A percentile compares a stretch with the other conserved stretches of the same genome.
Evolutionary conservation across 352 stramenopile species (phyloP).

Genomic region (Pythium dissimile): DNA sequence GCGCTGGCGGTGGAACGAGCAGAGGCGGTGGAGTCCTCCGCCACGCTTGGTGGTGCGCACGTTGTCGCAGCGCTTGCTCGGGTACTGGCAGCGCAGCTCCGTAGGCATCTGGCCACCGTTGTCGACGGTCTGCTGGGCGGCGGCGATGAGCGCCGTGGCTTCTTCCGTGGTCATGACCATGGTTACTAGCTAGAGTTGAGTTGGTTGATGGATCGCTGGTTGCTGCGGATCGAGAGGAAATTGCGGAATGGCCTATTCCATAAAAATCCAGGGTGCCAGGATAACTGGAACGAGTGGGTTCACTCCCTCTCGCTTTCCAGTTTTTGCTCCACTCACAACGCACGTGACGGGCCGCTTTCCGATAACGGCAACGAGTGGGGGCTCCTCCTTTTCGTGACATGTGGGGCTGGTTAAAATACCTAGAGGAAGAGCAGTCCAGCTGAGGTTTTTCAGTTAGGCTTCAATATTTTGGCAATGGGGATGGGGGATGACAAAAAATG

Average conservation of each 20-base stretch:
- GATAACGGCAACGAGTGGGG: background rate
- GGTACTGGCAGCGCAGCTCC: constrained; percentile 11
- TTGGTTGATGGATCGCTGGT: background rate
- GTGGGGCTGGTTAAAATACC: background rate
- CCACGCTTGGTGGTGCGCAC: constrained; percentile 11
- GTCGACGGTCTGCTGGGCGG: constrained; percentile 1
- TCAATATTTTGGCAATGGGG: background rate
- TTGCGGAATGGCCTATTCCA: constrained; percentile 5
- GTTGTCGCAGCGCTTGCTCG: constrained; percentile 13
- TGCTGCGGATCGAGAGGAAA: too few relatives aligned
- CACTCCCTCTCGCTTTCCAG: background rate
- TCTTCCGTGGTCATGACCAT: constrained; percentile 6
- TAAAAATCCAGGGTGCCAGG: too few relatives aligned
- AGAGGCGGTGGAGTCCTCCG: constrained; percentile 10
- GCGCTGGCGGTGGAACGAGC: constrained; percentile 12
- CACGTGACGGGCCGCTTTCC: background rate
- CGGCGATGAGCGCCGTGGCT: constrained; percentile 1
- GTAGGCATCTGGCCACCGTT: constrained; percentile 2
- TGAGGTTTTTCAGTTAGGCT: background rate
- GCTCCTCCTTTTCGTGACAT: background rate
- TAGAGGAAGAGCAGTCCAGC: background rate
- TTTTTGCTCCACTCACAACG: background rate
- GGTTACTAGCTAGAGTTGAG: background rate
- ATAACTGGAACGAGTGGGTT: constrained; percentile 5
- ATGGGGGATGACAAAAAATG: background rate